Base-by-base conservation (phyloP, 2,329 filamentous ascomycete species). In the Sporothrix variecibatus region DNA sequence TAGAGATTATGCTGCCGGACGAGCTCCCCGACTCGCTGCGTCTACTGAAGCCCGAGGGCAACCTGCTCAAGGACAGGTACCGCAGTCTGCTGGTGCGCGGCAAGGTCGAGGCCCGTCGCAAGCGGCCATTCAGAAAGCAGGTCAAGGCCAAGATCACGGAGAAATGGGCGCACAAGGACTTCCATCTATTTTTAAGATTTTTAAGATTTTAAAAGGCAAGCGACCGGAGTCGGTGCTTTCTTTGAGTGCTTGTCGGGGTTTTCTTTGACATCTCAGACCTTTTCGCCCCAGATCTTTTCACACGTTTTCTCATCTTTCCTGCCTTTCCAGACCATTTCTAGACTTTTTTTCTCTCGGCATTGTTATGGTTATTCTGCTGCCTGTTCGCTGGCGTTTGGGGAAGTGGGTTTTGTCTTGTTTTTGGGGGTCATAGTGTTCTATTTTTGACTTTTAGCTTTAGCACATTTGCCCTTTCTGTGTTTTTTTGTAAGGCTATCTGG, bases 91-190 rank as follows among this genome's bases (percentile, higher is more conserved):
- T 98, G 76, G 88, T 98, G 46, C 90, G 94, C 76, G 96, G 96
- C 75, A 97, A 96, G 84, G 84, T 99, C 75, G 96, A 99, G 86
- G 89, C 89, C 69, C 88, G 96, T 78, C 92, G 92, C 81, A 91
- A 91, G 71, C 89, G 95, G 74, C 89, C 91, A 7, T 95, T 96
- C 84, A 88, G 88, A 79, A 97, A 93, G 87, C 93, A 96, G 86
- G 89, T 90, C 76, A 95, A 91, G 87, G 91, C 86, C 78, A 94
- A 93, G 82, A 83, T 91, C 71, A 97, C 94, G 7, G 96, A 98
- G 88, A 99, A 98, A 85, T 99, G 96, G 96, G 90, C 92, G 62
- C 93, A 97, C 86, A 99, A 99, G 87, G 96, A 99, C 82, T 99
- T 97, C 83, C 87, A 86, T 78, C 83, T 93, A 72, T 77, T 78